phyloP scores from a whole-genome alignment of 257 asterid species.

The Cynanchum wilfordii region DNA sequence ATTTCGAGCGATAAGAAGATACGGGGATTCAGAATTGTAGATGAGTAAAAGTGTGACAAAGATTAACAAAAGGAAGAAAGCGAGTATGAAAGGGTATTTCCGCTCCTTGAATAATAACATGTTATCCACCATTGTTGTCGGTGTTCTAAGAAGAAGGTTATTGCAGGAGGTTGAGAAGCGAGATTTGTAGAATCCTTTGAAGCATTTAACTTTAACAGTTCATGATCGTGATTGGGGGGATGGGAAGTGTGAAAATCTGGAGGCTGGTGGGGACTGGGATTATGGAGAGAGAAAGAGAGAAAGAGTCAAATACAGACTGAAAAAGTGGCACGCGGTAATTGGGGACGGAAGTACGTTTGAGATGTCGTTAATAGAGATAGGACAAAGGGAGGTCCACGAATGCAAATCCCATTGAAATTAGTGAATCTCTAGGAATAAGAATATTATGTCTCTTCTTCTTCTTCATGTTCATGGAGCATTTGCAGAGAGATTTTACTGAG shows the following conservation, averaged over 20 bases:
- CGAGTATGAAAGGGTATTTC: constrained; percentile 68
- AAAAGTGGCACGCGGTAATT: background rate
- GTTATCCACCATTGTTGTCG: constrained; percentile 36
- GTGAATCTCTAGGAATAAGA: background rate
- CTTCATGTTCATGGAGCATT: too few species aligned
- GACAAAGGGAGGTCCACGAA: background rate
- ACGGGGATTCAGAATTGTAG: constrained; percentile 58
- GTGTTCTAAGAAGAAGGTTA: constrained; percentile 25
- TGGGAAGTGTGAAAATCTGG: background rate
- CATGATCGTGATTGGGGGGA: background rate
- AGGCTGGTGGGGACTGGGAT: background rate
- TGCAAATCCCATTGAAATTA: background rate
- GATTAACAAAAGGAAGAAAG: constrained; percentile 54
- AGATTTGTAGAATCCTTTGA: background rate
- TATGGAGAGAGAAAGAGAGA: background rate
- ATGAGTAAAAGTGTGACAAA: constrained; percentile 57
- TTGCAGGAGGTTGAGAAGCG: background rate
- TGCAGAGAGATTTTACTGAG: too few species aligned
- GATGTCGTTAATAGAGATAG: background rate
- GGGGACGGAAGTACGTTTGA: background rate
- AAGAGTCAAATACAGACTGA: background rate
- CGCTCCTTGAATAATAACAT: constrained; percentile 56
- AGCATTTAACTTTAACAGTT: background rate
- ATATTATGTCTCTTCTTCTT: background rate
- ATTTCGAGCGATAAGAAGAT: constrained; percentile 28